Evolutionary conservation across 139 green algal species (phyloP), one percentile per base, ranked within the genome.

Genomic region (Closterium sp.): DNA sequence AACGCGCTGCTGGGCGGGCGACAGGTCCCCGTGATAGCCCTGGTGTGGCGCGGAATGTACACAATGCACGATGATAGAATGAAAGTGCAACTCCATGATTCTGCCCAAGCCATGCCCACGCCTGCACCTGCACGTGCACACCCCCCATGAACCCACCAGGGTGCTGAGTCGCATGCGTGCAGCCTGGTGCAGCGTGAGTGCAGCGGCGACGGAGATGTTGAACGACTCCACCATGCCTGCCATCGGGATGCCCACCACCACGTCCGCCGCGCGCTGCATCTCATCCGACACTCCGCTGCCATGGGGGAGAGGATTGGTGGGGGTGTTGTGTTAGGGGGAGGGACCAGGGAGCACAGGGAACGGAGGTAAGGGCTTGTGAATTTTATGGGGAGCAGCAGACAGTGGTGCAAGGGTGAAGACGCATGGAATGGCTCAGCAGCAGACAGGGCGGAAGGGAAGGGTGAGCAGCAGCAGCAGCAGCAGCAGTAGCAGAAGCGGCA

Each of bases 171-270:
- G 85, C 33, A 93, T 91, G 2, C 35, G 38, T 1, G 87, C 31
- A 1, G 94, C 94, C 86, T 95, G 94, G 83, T 94, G 89, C 36
- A 95, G 85, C n/a, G 94, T n/a, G 33, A 95, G 38, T 6, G 86
- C 90, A 2, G 90, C 87, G 34, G 94, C 94, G 23, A 95, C 93
- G 32, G 93, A 95, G 38, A 96, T 93, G 90, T 96, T 96, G 69
- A 96, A 95, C 0, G 81, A 92, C 30, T 96, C 94, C 34, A 92
- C 91, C 64, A 96, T 94, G 23, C 94, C 94, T 30, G 34, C 55
- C 93, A 96, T 96, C 28, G 94, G 91, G 10, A 96, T 90, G 84
- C 43, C 84, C 34, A 90, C 91, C 34, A n/a, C 32, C 32, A 91
- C 87, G 87, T 96, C 94, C 12, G 92, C 83, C 9, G 93, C n/a